Evolutionary conservation across 305 asterid species (phyloP).

Genomic region (Fraxinus sp.): DNA sequence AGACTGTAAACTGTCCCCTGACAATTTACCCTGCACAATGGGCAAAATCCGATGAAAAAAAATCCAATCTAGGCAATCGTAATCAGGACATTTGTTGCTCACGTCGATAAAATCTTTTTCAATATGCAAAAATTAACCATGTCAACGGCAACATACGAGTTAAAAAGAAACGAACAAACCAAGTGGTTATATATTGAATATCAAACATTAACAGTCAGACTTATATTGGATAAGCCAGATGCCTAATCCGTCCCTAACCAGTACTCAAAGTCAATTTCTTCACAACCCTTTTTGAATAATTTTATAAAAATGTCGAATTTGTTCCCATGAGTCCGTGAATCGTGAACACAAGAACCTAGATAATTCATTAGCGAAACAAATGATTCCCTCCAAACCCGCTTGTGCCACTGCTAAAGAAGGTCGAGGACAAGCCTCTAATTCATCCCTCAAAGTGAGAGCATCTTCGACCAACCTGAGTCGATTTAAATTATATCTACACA

Average conservation of each 20-base stretch:
- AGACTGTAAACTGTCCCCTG: background rate
- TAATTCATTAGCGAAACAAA: background rate
- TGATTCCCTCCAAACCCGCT: background rate
- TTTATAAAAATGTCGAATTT: background rate
- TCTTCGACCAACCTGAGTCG: background rate
- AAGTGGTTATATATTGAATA: background rate
- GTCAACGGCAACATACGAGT: background rate
- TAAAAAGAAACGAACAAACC: background rate
- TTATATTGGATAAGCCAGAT: background rate
- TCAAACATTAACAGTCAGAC: background rate
- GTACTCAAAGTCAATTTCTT: background rate
- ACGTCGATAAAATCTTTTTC: background rate
- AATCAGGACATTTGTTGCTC: background rate
- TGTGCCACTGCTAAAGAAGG: background rate
- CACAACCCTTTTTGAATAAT: background rate
- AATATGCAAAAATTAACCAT: background rate
- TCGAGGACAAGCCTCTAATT: background rate
- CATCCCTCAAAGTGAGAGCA: background rate
- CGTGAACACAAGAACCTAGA: background rate
- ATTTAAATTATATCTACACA: background rate
- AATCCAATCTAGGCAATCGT: background rate
- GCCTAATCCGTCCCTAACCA: background rate
- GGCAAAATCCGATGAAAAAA: background rate
- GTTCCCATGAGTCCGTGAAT: background rate
- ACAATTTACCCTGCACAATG: background rate